Evolutionary conservation across 768 basidiomycete genomes (phyloP), one percentile per base, ranked within the genome.

Genomic region (Agaricus blazei): DNA sequence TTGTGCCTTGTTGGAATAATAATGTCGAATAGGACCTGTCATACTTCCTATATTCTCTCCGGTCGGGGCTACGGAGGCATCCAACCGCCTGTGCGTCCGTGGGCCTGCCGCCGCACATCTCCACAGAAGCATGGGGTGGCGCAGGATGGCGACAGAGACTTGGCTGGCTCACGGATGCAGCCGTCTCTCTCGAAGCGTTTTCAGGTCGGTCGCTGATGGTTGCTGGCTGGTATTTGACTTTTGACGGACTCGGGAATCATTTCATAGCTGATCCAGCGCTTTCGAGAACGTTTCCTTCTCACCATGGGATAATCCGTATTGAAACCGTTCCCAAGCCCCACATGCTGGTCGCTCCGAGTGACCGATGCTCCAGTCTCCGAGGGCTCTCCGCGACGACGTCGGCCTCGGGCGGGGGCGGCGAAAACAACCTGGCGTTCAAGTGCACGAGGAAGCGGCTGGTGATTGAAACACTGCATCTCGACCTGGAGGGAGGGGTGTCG

Each of bases 361-460:
- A 93, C 62, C 87, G 82, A 61, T 84, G 84, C 58, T 98, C 95
- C 4, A 77, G 81, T 4, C 76, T 99, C 44, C 86, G 96, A 9
- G 94, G 93, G 11, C 73, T 96, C 47, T 81, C 80, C 43, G 78
- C 81, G 1, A 77, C 82, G 24, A 72, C 76, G 15, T 70, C 67
- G 36, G 72, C 72, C 2, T 72, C 71, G 11, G 78, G 79, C 6
- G 87, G 85, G 0, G 83, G 84, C n/a, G 90, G 94, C 7, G 95
- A 98, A 68, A 98, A 98, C 70, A 98, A 98, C 63, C 78, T 99
- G 7, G 93, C 89, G 11, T 99, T 98, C 79, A 90, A 87, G 67
- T 89, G 91, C 64, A 97, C 87, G 63, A 77, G 95, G 62, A 93
- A 90, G 66, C 75, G 93, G 48, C 77, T 98, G 54, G 73, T 95